phyloP scores from a whole-genome alignment of 768 basidiomycete genomes.

The Tulasnella sp. region DNA sequence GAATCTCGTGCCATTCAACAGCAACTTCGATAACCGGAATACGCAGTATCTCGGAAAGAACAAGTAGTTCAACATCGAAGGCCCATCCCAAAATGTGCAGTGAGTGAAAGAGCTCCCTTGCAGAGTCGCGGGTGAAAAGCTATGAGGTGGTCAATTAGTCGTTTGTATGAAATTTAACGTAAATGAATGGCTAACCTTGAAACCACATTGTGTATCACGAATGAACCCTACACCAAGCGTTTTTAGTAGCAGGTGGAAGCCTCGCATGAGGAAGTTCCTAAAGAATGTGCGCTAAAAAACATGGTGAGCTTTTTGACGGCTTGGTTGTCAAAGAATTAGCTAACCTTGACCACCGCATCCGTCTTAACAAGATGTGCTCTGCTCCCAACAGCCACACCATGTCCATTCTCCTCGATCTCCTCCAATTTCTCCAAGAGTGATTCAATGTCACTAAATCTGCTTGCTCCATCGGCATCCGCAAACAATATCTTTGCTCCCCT shows the following conservation, averaged over 20 bases:
- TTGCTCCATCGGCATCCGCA: constrained; percentile 92
- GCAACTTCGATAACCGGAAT: constrained; percentile 80
- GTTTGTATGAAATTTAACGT: not conserved
- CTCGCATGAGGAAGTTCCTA: constrained; percentile 89
- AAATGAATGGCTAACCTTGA: constrained; percentile 41
- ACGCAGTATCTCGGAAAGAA: constrained; percentile 63
- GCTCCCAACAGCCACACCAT: constrained; percentile 67
- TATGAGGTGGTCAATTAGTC: constrained; percentile 11
- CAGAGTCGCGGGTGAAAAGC: constrained; percentile 73
- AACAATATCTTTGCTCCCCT: constrained; percentile 70
- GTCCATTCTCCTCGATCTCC: constrained; percentile 36
- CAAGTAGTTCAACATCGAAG: constrained; percentile 87
- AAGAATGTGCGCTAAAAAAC: constrained; percentile 59
- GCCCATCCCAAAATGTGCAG: constrained; percentile 90
- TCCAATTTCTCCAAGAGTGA: constrained; percentile 68
- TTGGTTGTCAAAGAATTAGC: not conserved
- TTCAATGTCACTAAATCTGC: constrained; percentile 73
- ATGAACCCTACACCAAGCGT: constrained; percentile 84
- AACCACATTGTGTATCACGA: constrained; percentile 92
- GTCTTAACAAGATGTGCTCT: constrained; percentile 86
- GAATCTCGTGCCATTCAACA: constrained; percentile 86
- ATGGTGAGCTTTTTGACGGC: not conserved
- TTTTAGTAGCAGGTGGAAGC: constrained; percentile 76
- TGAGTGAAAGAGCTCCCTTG: constrained; percentile 67
- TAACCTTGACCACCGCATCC: constrained; percentile 84